Evolutionary conservation across 2,329 filamentous ascomycete genomes (phyloP).

Genomic region (Colletotrichum spinosum): DNA sequence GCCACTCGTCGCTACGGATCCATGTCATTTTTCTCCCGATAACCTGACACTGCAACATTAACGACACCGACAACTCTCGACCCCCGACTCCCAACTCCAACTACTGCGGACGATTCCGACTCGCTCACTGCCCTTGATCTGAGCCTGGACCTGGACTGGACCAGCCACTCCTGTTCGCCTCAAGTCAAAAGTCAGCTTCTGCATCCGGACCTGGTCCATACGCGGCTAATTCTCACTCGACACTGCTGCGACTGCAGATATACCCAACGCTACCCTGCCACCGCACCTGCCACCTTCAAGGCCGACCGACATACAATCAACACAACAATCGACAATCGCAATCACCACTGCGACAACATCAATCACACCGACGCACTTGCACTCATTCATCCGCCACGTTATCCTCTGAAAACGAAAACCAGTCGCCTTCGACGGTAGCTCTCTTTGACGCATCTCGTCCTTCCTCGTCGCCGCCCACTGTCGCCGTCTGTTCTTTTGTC

Average conservation of each 20-base stretch:
- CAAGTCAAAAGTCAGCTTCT: not conserved
- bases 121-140: too few relatives aligned
- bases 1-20: constrained; percentile 33
- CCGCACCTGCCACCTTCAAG: not conserved
- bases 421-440: too few relatives aligned
- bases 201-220: not conserved
- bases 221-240: not conserved
- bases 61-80: constrained; percentile 2
- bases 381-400: too few relatives aligned
- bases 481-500: too few relatives aligned
- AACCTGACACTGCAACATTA: not conserved
- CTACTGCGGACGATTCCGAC: too few relatives aligned
- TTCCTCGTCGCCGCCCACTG: too few relatives aligned
- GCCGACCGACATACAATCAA: not conserved
- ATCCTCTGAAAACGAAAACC: too few relatives aligned
- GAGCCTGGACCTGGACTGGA: not conserved
- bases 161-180: not conserved
- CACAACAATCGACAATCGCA: constrained; percentile 6
- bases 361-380: too few relatives aligned
- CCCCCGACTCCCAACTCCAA: not conserved
- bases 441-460: too few relatives aligned
- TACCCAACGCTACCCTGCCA: constrained; percentile 26
- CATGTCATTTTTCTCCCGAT: constrained; percentile 17
- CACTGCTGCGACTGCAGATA: constrained; percentile 15
- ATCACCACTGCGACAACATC: not conserved